Conservation (phyloP, 768 basidiomycete species). For the Amanita rubescens region DNA sequence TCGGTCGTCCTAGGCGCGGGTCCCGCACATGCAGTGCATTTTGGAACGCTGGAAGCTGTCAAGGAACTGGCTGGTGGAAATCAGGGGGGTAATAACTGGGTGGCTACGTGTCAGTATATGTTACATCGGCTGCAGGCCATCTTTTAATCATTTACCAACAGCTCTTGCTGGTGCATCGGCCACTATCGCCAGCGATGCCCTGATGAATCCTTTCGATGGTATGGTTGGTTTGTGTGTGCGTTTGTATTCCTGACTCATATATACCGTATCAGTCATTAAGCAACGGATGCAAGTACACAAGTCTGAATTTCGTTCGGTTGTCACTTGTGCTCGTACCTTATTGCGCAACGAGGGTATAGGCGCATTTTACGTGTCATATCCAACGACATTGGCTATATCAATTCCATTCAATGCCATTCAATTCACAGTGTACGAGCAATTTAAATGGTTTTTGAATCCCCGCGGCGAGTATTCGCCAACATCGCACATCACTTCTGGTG, state of each 20-base stretch:
- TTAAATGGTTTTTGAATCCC: constrained; percentile 85
- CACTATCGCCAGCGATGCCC: constrained; percentile 90
- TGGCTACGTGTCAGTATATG: constrained; percentile 72
- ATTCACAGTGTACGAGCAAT: constrained; percentile 91
- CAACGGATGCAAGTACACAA: constrained; percentile 98
- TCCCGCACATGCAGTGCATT: constrained; percentile 97
- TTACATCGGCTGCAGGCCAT: background rate
- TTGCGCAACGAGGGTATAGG: constrained; percentile 77
- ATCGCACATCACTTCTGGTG: constrained; percentile 89
- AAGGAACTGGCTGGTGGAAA: constrained; percentile 92
- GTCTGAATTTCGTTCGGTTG: constrained; percentile 83
- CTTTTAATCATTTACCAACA: constrained; percentile 20
- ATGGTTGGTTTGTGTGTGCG: constrained; percentile 19
- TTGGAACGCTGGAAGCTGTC: constrained; percentile 90
- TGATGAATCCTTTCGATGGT: constrained; percentile 99
- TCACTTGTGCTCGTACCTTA: constrained; percentile 79
- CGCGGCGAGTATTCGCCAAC: constrained; percentile 82
- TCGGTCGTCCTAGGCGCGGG: constrained; percentile 95
- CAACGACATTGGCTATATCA: constrained; percentile 93
- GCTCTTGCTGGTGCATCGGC: constrained; percentile 92
- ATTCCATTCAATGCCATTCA: constrained; percentile 99
- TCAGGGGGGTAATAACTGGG: constrained; percentile 68
- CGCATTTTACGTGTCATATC: constrained; percentile 98
- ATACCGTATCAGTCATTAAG: constrained; percentile 73
- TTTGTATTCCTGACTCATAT: constrained; percentile 8